These are phyloP conservation scores for Termitomyces sp. DNA, from an alignment of 768 basidiomycete species.

Conservation along the genomic window DNA sequence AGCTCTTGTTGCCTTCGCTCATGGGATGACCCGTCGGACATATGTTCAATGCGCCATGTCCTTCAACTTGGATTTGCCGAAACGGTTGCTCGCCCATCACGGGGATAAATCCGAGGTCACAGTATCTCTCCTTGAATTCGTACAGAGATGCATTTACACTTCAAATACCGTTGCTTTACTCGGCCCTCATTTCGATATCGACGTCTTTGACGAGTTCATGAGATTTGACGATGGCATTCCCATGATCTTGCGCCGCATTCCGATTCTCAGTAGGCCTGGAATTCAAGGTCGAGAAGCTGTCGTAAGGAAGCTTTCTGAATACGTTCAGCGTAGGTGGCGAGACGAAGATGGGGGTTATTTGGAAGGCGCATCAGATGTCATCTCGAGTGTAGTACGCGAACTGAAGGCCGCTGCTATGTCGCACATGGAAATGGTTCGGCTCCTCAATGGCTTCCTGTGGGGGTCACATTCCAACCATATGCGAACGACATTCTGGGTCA, in stretches of 20 bases:
- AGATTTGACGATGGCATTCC: constrained; percentile 3
- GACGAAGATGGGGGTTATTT: constrained; percentile 6
- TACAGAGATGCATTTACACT: constrained; percentile 2
- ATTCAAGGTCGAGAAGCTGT: background rate
- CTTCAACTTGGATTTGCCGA: constrained; percentile 4
- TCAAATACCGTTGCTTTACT: constrained; percentile 4
- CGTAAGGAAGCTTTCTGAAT: background rate
- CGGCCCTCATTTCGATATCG: constrained; percentile 6
- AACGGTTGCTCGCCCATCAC: constrained; percentile 1
- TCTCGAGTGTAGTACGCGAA: constrained; percentile 1
- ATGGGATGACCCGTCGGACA: constrained; percentile 3
- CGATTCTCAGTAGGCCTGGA: background rate
- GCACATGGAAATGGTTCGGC: constrained; percentile 2
- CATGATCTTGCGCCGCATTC: constrained; percentile 1
- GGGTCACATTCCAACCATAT: constrained; percentile 7
- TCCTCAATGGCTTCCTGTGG: constrained; percentile 7
- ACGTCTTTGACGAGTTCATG: constrained; percentile 4
- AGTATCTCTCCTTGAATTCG: constrained; percentile 3
- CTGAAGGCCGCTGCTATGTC: constrained; percentile 3
- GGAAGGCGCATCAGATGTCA: constrained; percentile 7
- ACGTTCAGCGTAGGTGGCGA: constrained; percentile 5
- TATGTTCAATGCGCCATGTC: constrained; percentile 5
- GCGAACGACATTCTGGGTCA: constrained; percentile 6
- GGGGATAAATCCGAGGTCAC: background rate
- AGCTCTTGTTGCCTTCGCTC: constrained; percentile 5